Evolutionary conservation across 129 eudicot species (phyloP).

Genomic region (Kitagawia praeruptora): DNA sequence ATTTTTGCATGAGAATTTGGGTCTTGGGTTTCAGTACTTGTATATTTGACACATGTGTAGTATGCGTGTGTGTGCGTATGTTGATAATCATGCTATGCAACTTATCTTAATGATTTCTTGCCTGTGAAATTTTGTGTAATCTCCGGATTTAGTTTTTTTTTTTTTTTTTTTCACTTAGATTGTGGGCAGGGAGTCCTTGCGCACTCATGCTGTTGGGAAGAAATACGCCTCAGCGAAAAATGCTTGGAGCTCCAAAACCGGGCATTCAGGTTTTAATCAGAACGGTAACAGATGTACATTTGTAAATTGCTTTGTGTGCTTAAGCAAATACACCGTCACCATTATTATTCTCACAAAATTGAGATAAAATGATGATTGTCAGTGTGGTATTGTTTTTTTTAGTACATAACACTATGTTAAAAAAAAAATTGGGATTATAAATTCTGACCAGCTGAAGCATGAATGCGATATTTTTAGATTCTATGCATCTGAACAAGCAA

Average conservation of each 20-base stretch:
- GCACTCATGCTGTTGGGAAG: constrained; percentile 20
- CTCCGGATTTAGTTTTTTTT: background rate
- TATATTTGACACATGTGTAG: background rate
- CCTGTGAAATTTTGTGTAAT: background rate
- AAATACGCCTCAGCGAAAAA: constrained; percentile 24
- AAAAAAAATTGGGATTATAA: background rate
- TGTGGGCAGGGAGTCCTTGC: constrained; percentile 34
- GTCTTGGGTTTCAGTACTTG: background rate
- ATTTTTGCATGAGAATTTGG: background rate
- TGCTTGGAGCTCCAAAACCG: constrained; percentile 23
- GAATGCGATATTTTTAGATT: constrained; percentile 17
- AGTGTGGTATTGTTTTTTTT: background rate
- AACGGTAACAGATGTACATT: background rate
- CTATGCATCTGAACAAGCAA: constrained; percentile 19
- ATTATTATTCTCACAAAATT: background rate
- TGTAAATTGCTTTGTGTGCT: background rate
- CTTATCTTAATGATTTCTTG: background rate
- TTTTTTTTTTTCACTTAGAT: constrained; percentile 22
- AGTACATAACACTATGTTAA: background rate
- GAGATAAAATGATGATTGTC: background rate
- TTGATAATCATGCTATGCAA: background rate
- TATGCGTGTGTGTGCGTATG: background rate
- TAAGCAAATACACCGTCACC: background rate
- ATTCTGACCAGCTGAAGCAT: background rate
- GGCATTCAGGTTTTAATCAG: constrained; percentile 21